Evolutionary conservation across 1,284 basidiomycete genomes (phyloP).

Genomic region (Moesziomyces aphidis): DNA sequence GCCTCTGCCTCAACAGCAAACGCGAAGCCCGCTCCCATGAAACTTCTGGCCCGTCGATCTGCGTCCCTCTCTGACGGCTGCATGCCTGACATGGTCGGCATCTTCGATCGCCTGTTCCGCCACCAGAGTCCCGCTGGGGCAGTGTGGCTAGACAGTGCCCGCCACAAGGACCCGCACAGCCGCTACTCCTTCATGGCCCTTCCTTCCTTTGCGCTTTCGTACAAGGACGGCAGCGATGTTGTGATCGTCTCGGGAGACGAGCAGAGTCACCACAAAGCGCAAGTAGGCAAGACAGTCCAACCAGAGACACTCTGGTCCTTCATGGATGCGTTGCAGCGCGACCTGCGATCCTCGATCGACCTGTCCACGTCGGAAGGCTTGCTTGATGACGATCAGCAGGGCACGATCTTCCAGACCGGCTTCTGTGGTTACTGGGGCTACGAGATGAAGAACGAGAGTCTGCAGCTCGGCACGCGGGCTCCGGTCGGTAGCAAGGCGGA

Average conservation of each 20-base stretch:
- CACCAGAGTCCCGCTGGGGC: constrained; percentile 65
- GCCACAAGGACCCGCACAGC: constrained; percentile 46
- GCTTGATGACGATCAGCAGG: constrained; percentile 11
- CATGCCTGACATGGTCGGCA: constrained; percentile 51
- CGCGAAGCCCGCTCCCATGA: neutral
- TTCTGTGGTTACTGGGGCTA: constrained; percentile 73
- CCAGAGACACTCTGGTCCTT: constrained; percentile 52
- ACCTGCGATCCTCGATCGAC: constrained; percentile 28
- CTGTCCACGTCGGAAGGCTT: neutral
- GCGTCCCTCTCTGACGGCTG: constrained; percentile 30
- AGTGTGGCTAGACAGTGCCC: constrained; percentile 71
- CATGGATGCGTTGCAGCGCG: constrained; percentile 51
- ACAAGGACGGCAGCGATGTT: constrained; percentile 25
- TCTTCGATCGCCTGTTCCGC: constrained; percentile 69
- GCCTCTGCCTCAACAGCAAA: neutral
- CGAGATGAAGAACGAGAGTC: constrained; percentile 72
- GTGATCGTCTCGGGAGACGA: constrained; percentile 23
- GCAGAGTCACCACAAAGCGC: neutral
- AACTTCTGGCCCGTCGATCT: constrained; percentile 12
- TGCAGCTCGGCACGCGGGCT: constrained; percentile 49
- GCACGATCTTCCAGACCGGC: constrained; percentile 69
- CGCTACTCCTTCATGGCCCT: constrained; percentile 62
- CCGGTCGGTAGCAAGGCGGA: constrained; percentile 6
- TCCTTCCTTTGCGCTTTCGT: constrained; percentile 58
- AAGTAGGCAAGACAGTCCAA: neutral